phyloP scores from a whole-genome alignment of 495 filamentous ascomycete species.

The Halenospora varia region DNA sequence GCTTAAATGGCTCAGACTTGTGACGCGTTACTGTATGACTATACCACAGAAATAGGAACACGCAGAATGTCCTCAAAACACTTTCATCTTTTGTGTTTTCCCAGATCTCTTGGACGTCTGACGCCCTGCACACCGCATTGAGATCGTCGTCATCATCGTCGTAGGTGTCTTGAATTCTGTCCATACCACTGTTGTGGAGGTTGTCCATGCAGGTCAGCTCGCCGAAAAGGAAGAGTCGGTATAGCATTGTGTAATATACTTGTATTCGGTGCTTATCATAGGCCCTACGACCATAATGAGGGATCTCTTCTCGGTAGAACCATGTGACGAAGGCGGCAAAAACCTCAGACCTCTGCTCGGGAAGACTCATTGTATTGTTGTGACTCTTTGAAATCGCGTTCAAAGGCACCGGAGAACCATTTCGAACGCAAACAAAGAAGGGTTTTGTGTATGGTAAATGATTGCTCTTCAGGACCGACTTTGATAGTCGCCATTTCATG shows the following conservation, averaged over 20 bases:
- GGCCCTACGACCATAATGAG: too few species aligned
- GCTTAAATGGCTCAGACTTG: too few species aligned
- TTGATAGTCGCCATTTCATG: neutral
- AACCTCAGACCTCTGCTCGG: neutral
- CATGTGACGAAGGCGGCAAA: neutral
- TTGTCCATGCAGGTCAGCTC: neutral
- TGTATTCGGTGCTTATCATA: too few species aligned
- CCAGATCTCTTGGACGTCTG: too few species aligned
- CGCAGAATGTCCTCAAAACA: too few species aligned
- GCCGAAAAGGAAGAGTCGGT: neutral
- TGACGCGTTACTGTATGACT: too few species aligned
- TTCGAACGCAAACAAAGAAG: neutral
- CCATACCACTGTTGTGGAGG: neutral
- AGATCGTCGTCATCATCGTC: neutral
- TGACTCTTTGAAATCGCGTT: neutral
- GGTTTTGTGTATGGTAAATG: neutral
- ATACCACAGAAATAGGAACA: too few species aligned
- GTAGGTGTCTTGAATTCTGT: neutral
- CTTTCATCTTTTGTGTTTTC: too few species aligned
- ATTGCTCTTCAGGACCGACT: neutral
- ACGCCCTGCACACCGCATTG: too few species aligned
- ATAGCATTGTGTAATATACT: too few species aligned
- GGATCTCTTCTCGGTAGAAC: neutral
- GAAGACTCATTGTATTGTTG: neutral
- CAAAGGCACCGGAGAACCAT: neutral